phyloP scores from a whole-genome alignment of 768 basidiomycete species.

The Mycena filopes region DNA sequence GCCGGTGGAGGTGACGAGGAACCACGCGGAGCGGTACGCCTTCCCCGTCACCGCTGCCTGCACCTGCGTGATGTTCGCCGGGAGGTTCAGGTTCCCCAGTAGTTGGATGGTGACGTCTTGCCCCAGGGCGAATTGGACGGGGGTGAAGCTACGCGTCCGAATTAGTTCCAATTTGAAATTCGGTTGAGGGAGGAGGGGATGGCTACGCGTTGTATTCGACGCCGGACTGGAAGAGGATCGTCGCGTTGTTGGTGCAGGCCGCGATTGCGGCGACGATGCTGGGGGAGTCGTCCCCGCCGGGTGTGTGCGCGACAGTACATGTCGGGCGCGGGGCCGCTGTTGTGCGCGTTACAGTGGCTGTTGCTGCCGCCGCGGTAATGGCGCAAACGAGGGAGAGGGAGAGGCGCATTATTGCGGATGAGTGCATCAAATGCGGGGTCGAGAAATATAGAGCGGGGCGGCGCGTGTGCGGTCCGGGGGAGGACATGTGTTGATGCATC shows the following conservation, averaged over 20 bases:
- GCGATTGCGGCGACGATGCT: conserved; percentile 24
- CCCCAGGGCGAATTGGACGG: conserved; percentile 26
- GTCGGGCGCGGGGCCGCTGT: conserved; percentile 23
- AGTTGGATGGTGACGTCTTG: conserved; percentile 29
- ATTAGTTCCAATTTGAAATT: not conserved
- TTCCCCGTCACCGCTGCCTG: conserved; percentile 29
- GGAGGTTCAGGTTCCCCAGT: conserved; percentile 30
- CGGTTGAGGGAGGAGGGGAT: too few species aligned
- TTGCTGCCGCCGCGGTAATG: not conserved
- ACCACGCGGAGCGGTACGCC: conserved; percentile 29
- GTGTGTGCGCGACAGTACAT: conserved; percentile 27
- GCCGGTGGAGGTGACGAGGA: conserved; percentile 25
- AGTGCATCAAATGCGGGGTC: too few species aligned
- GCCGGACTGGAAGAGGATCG: conserved; percentile 24
- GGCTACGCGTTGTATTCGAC: conserved; percentile 28
- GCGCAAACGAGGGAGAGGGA: too few species aligned
- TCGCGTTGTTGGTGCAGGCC: conserved; percentile 28
- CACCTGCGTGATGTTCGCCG: conserved; percentile 28
- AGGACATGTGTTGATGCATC: too few species aligned
- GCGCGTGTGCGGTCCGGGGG: too few species aligned
- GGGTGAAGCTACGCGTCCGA: conserved; percentile 18
- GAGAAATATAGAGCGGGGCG: too few species aligned
- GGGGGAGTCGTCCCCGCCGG: conserved; percentile 28
- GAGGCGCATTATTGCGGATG: too few species aligned
- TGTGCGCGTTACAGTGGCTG: conserved; percentile 1